Percentiles rank a stretch among this genome's conserved stretches.
Evolutionary conservation across 768 basidiomycete species (phyloP).

Genomic region (Lactarius hengduanensis): DNA sequence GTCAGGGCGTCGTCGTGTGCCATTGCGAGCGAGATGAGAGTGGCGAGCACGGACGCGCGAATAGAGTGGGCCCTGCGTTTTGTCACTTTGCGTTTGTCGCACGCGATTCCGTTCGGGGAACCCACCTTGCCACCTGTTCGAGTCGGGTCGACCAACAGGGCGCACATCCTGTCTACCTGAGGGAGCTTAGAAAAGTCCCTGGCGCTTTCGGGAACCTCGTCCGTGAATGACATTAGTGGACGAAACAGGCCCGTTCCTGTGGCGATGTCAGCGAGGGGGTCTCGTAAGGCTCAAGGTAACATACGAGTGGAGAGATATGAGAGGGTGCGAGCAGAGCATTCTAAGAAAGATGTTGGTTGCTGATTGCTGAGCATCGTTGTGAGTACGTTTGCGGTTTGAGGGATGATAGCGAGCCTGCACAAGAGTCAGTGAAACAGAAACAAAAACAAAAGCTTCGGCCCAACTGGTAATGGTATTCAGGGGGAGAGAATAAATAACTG

Average conservation of each 20-base stretch:
- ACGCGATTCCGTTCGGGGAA: background rate
- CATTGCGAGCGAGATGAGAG: slow-evolving; percentile 42
- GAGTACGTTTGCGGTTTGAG: slow-evolving; percentile 43
- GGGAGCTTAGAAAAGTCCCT: slow-evolving; percentile 31
- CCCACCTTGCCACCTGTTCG: slow-evolving; percentile 31
- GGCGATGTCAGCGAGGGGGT: slow-evolving; percentile 20
- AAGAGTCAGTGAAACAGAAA: background rate
- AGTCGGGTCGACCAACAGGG: slow-evolving; percentile 31
- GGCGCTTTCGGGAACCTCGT: slow-evolving; percentile 18
- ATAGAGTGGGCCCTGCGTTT: slow-evolving; percentile 39
- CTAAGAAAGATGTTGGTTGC: slow-evolving; percentile 54
- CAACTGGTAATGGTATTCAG: slow-evolving; percentile 20
- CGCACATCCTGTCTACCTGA: slow-evolving; percentile 36
- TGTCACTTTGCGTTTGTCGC: background rate
- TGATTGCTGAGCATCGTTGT: slow-evolving; percentile 47
- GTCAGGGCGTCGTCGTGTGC: slow-evolving; percentile 41
- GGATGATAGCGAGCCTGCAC: slow-evolving; percentile 42
- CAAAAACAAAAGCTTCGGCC: background rate
- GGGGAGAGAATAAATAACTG: slow-evolving; percentile 22
- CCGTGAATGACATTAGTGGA: slow-evolving; percentile 28
- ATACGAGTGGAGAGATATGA: slow-evolving; percentile 44
- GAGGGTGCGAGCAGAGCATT: slow-evolving; percentile 37
- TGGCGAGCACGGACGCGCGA: slow-evolving; percentile 40
- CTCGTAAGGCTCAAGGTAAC: slow-evolving; percentile 55
- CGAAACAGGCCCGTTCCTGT: slow-evolving; percentile 18